Conservation (phyloP, 768 basidiomycete species). For the Suillus plorans region DNA sequence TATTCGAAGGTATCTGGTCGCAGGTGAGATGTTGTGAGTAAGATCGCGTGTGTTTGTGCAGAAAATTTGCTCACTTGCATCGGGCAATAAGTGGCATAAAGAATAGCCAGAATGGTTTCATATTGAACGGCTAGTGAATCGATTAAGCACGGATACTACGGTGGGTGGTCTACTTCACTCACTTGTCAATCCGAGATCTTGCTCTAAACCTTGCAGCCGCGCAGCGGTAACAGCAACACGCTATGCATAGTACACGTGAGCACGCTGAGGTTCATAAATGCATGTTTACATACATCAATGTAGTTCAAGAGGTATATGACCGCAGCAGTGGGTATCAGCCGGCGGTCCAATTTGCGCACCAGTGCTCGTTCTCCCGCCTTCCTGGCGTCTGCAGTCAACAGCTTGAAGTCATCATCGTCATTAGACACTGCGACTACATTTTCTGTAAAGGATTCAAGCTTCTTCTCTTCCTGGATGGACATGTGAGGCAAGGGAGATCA, state of each 20-base stretch:
- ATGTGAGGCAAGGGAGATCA: background rate
- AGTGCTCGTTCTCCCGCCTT: slow-evolving; percentile 21
- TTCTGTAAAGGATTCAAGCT: slow-evolving; percentile 10
- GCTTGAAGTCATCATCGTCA: slow-evolving; percentile 9
- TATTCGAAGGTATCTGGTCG: slow-evolving; percentile 58
- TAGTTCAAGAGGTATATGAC: slow-evolving; percentile 27
- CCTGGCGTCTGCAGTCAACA: slow-evolving; percentile 15
- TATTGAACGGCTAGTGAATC: slow-evolving; percentile 47
- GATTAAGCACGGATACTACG: background rate
- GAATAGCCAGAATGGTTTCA: slow-evolving; percentile 48
- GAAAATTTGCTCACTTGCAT: slow-evolving; percentile 30
- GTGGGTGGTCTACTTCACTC: background rate
- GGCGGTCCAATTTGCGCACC: slow-evolving; percentile 26
- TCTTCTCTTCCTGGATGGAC: slow-evolving; percentile 11
- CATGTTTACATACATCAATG: slow-evolving; percentile 19
- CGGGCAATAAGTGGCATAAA: slow-evolving; percentile 61
- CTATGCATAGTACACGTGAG: slow-evolving; percentile 17
- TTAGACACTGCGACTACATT: slow-evolving; percentile 1
- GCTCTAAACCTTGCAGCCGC: slow-evolving; percentile 38
- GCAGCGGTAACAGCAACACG: slow-evolving; percentile 40
- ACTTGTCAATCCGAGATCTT: slow-evolving; percentile 38
- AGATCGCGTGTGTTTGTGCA: background rate
- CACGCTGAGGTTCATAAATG: background rate
- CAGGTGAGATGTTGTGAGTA: background rate
- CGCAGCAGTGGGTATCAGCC: slow-evolving; percentile 28